Base-by-base conservation (phyloP, 2,329 filamentous ascomycete species). In the Aspergillus jensenii region DNA sequence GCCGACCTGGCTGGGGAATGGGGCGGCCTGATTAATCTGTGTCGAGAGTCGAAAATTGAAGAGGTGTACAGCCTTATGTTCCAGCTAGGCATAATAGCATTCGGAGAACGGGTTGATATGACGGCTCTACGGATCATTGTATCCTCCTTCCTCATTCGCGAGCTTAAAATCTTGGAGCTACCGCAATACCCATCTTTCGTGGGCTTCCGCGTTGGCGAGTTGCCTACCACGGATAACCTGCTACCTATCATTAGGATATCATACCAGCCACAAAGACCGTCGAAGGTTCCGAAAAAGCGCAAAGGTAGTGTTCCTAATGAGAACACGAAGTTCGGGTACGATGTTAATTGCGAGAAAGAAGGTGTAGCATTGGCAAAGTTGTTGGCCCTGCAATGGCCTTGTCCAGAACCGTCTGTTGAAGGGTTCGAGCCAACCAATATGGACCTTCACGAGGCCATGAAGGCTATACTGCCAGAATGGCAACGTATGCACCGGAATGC, bases 331-430 rank as follows among this genome's bases (percentile, higher is more conserved):
- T 21, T 19, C 17, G 52, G 14, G 61, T 63, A 5, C 72, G 79
- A 73, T 6, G 21, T 62, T 17, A 62, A 67, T 40, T 69, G 69
- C 15, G 65, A 74, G 8, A 43, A 65, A 1, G 75, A 79, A 25
- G 77, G 75, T 41, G 67, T 66, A 23, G 12, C 45, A 1, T 55
- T 85, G n/a, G 78, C 78, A 0, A 57, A 69, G 6, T 74, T 75
- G 15, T 66, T 85, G 1, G 56, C 80, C 0, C 51, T 62, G 0
- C 78, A 82, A 58, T 83, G 80, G 80, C 80, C 83, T 0, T 75
- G 73, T 45, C 19, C 59, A 0, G 64, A 72, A 7, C 76, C 78
- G 1, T 68, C 66, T 0, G 17, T 73, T 0, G 59, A 66, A 0
- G 62, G 65, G 0, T 66, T 80, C 7, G 49, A 59, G 2, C 60